Percentiles rank a stretch among this genome's conserved stretches.
These are phyloP conservation scores for Boletus vermiculosoides DNA, from an alignment of 768 basidiomycete genomes.

Conservation along the genomic window DNA sequence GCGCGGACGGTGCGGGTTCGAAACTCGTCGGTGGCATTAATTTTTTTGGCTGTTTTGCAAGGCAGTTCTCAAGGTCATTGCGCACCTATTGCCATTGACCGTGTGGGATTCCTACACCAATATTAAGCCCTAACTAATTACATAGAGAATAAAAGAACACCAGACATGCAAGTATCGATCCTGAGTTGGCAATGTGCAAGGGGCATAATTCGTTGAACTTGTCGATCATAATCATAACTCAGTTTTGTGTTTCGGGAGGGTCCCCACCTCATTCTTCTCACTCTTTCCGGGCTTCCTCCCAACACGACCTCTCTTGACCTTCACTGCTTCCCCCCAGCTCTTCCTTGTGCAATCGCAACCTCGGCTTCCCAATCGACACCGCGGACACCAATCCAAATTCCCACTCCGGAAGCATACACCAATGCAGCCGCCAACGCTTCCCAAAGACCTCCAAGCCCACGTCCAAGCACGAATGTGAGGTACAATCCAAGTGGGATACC, in stretches of 20 bases:
- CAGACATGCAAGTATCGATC: neutral
- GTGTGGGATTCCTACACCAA: neutral
- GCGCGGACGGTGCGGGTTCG: too few relatives aligned
- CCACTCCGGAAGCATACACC: slow-evolving; percentile 57
- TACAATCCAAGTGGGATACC: slow-evolving; percentile 83
- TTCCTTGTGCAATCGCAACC: slow-evolving; percentile 13
- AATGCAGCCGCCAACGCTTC: slow-evolving; percentile 73
- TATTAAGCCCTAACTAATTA: neutral
- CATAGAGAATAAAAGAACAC: neutral
- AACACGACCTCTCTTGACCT: slow-evolving; percentile 18
- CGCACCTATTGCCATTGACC: too few relatives aligned
- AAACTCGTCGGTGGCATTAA: too few relatives aligned
- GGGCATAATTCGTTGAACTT: neutral
- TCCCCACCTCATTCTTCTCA: neutral
- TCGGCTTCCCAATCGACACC: slow-evolving; percentile 73
- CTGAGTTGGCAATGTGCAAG: neutral
- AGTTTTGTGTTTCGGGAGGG: neutral
- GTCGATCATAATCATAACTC: neutral
- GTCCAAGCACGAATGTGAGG: slow-evolving; percentile 60
- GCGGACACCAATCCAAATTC: slow-evolving; percentile 50
- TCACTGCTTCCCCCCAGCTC: slow-evolving; percentile 41
- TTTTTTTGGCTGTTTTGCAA: too few relatives aligned
- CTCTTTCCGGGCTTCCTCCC: neutral
- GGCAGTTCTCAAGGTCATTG: too few relatives aligned
- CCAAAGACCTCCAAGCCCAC: slow-evolving; percentile 79